Conservation (phyloP, 768 basidiomycete species). For the Termitomyces sp. region DNA sequence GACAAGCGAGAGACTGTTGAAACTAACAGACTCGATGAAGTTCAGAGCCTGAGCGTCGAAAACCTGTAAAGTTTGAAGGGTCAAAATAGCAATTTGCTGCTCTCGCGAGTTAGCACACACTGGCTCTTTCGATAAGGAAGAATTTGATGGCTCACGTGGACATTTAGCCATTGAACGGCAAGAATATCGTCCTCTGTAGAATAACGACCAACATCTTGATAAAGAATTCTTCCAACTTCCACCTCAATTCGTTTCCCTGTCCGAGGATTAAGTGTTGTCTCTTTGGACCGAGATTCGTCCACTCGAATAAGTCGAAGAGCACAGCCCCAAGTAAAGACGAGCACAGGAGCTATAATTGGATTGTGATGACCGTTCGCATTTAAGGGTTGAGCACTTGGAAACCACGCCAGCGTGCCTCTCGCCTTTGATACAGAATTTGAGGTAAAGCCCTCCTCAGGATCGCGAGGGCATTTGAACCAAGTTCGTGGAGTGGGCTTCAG, state of each 20-base stretch:
- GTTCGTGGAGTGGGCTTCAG: conserved; percentile 90
- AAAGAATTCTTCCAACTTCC: conserved; percentile 64
- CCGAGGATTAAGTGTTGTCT: conserved; percentile 48
- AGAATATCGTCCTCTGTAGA: conserved; percentile 60
- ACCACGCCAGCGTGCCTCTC: conserved; percentile 79
- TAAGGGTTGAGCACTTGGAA: conserved; percentile 53
- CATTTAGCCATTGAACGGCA: conserved; percentile 86
- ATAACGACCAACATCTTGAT: conserved; percentile 63
- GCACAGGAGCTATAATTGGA: conserved; percentile 44
- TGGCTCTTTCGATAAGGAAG: background rate
- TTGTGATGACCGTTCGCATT: conserved; percentile 15
- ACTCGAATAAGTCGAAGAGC: conserved; percentile 65
- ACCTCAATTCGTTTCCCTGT: conserved; percentile 58
- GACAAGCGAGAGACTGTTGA: conserved; percentile 55
- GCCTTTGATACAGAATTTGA: conserved; percentile 44
- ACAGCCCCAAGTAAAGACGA: conserved; percentile 87
- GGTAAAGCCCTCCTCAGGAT: conserved; percentile 42
- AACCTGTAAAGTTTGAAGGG: conserved; percentile 57
- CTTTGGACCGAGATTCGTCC: conserved; percentile 54
- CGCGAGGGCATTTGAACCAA: conserved; percentile 78
- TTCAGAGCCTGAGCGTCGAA: conserved; percentile 60
- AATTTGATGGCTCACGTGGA: conserved; percentile 63
- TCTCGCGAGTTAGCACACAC: conserved; percentile 5
- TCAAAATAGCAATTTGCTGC: conserved; percentile 74
- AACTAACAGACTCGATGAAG: conserved; percentile 60